Percentiles rank a stretch among this genome's conserved stretches.
Conservation (phyloP, 805 yeast genomes). For the Sugiyamaella qingdaonensis region DNA sequence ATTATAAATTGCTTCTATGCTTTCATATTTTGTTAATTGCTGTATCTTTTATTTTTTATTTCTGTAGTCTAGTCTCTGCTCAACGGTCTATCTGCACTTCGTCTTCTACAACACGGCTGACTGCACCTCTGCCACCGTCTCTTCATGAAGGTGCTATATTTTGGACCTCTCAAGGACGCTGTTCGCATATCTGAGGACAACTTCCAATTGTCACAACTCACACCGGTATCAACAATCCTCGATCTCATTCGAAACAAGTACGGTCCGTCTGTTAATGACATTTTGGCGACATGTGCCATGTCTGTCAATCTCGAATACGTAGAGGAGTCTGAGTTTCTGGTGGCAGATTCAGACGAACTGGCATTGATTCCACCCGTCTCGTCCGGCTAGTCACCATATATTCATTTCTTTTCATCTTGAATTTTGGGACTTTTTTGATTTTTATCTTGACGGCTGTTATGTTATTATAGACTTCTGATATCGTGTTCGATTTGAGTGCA, state of each 20-base stretch:
- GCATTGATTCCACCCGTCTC: conserved; percentile 12
- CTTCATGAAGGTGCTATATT: conserved; percentile 9
- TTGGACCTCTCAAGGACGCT: conserved; percentile 9
- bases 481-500: too few species aligned
- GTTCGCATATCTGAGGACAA: neutral
- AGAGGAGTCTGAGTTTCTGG: neutral
- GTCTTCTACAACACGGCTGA: too few species aligned
- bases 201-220: neutral
- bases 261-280: neutral
- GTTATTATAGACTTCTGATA: too few species aligned
- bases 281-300: conserved; percentile 4
- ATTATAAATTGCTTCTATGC: too few species aligned
- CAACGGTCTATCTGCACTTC: too few species aligned
- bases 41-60: too few species aligned
- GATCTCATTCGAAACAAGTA: neutral
- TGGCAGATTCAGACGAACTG: conserved; percentile 3
- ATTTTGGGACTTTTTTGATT: too few species aligned
- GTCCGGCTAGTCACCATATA: conserved; percentile 1
- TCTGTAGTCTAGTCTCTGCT: too few species aligned
- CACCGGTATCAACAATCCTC: neutral
- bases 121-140: neutral
- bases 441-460: too few species aligned
- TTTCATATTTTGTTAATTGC: too few species aligned
- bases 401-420: too few species aligned
- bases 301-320: conserved; percentile 9